A percentile compares a stretch with the other conserved stretches of the same genome.
These are phyloP conservation scores for Mariannaea elegans DNA, from an alignment of 2,329 filamentous ascomycete genomes.

Conservation along the genomic window DNA sequence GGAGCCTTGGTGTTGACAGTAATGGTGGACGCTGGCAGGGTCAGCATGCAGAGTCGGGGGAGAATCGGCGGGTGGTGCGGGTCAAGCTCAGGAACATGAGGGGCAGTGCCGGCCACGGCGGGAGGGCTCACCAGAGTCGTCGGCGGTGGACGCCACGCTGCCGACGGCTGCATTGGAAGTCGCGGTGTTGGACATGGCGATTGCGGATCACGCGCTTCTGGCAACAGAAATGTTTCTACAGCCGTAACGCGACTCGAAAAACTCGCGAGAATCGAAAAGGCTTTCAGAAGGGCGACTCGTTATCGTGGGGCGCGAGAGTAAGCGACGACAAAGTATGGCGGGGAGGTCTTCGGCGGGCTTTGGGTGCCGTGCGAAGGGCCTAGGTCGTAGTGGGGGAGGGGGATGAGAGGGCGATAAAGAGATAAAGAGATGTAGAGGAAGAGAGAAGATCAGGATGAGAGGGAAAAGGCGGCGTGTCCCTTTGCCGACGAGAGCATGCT, in stretches of 20 bases:
- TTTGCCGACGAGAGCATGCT: conserved; percentile 42
- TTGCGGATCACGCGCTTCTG: conserved; percentile 48
- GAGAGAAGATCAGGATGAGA: conserved; percentile 31
- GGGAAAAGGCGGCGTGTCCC: conserved; percentile 36
- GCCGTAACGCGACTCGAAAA: conserved; percentile 45
- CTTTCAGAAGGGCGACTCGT: conserved; percentile 30
- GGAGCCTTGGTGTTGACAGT: conserved; percentile 59
- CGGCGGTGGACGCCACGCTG: conserved; percentile 42
- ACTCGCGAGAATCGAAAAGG: conserved; percentile 5
- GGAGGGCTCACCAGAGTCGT: conserved; percentile 53
- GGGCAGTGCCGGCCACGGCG: conserved; percentile 43
- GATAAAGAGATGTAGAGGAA: conserved; percentile 23
- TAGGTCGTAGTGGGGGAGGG: conserved; percentile 35
- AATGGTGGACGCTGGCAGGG: conserved; percentile 56
- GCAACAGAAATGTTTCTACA: conserved; percentile 50
- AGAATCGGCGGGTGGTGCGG: conserved; percentile 31
- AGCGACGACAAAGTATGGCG: conserved; percentile 35
- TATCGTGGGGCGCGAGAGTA: conserved; percentile 39
- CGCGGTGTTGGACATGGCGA: conserved; percentile 49
- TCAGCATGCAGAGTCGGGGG: conserved; percentile 42
- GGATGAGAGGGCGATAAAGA: conserved; percentile 24
- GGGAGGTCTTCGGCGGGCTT: conserved; percentile 30
- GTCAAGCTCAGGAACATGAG: conserved; percentile 44
- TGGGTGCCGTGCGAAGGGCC: conserved; percentile 32
- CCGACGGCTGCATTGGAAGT: conserved; percentile 42